Evolutionary conservation across 169 alveolate species (phyloP), one percentile per base, ranked within the genome.

Genomic region (Condylostoma magnum): DNA sequence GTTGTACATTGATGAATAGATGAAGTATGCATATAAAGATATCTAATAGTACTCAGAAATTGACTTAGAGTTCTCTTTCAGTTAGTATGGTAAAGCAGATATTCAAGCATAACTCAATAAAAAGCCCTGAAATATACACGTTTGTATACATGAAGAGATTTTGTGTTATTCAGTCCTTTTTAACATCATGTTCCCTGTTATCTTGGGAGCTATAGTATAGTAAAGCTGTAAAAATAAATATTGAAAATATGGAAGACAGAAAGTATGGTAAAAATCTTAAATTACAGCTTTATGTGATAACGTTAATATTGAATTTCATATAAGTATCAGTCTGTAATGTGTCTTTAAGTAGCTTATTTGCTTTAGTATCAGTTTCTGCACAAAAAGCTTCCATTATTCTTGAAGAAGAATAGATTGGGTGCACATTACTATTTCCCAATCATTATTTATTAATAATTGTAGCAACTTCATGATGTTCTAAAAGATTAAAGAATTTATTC

Each of bases 381-480:
- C 37, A 54, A 34, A 68, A 69, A 63, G 79, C 74, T 52, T 73
- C 57, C 41, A 65, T 37, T 27, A 80, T 47, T 4, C 84, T 68
- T 30, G 80, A 67, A 0, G 87, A 76, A 30, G 46, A 54, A 3
- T 12, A 48, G 6, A 75, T 25, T 44, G 84, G 76, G 54, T 80
- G 54, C 18, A 72, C 44, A 44, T 71, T 80, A 22, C 75, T 69
- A 20, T 44, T 56, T 15, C 87, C 87, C 55, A 66, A 60, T 80
- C 87, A 74, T 80, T 75, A 60, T 48, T 81, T 81, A 53, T 56
- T 75, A 12, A 76, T 57, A 38, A 76, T 80, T 33, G 76, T 76
- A 18, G 84, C 84, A 6, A 81, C 75, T 50, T 81, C 88, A 37
- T 80, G 52, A 4, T 80, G 69, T 76, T 81, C 88, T 47, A 75